Evolutionary conservation across 1,284 basidiomycete species (phyloP).

Genomic region (Ustilago vetiveriae): DNA sequence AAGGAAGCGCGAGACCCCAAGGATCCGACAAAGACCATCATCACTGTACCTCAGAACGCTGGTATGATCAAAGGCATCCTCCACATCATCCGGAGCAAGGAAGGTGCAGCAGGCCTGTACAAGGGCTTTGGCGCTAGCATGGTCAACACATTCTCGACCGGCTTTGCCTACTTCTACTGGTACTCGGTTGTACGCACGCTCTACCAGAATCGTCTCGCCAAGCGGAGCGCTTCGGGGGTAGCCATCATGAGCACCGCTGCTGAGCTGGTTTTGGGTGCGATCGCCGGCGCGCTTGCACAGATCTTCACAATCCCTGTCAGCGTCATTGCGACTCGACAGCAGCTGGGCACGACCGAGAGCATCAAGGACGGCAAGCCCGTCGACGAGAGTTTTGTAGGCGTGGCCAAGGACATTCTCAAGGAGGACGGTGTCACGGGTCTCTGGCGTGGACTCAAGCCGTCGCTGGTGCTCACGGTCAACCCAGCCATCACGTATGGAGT

Average conservation of each 20-base stretch:
- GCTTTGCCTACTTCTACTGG: constrained; percentile 99
- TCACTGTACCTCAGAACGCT: constrained; percentile 54
- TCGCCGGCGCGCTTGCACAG: constrained; percentile 93
- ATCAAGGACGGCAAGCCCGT: constrained; percentile 66
- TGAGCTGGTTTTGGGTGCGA: constrained; percentile 81
- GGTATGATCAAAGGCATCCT: constrained; percentile 62
- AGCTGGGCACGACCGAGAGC: constrained; percentile 68
- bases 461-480: constrained; percentile 88
- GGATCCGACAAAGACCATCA: constrained; percentile 71
- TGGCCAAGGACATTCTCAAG: constrained; percentile 86
- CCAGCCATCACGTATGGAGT: constrained; percentile 98
- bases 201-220: constrained; percentile 70
- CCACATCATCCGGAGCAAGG: constrained; percentile 57
- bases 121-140: constrained; percentile 96
- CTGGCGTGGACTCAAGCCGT: constrained; percentile 93
- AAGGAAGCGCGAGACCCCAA: constrained; percentile 69
- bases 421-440: constrained; percentile 91
- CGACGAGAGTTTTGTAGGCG: constrained; percentile 73
- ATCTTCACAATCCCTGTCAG: constrained; percentile 98
- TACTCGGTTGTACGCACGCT: constrained; percentile 88
- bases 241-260: constrained; percentile 56
- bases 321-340: constrained; percentile 96
- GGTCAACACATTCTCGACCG: constrained; percentile 94
- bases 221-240: constrained; percentile 35
- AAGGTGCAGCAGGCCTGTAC: constrained; percentile 76